phyloP scores from a whole-genome alignment of 2,329 filamentous ascomycete genomes.

The Pseudocercospora pini-densiflorae region DNA sequence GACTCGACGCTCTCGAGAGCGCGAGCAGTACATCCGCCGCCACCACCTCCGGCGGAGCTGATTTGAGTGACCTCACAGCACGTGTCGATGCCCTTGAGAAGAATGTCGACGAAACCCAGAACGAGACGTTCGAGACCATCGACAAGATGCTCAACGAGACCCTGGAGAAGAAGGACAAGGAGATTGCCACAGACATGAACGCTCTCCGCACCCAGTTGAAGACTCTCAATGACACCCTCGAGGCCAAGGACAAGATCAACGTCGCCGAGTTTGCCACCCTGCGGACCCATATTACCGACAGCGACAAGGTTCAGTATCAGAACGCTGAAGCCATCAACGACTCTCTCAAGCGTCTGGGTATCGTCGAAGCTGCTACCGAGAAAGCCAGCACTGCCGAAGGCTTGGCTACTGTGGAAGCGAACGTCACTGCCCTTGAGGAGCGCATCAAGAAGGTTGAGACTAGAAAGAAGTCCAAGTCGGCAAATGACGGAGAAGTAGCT shows the following conservation, averaged over 20 bases:
- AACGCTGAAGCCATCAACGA: conserved; percentile 8
- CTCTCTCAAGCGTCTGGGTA: conserved; percentile 10
- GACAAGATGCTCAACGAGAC: neutral
- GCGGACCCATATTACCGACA: neutral
- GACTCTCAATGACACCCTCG: neutral
- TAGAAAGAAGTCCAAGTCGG: neutral
- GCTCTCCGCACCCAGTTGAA: neutral
- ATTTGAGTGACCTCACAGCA: neutral
- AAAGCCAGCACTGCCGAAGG: neutral
- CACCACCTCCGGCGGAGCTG: neutral
- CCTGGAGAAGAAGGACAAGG: neutral
- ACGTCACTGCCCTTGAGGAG: neutral
- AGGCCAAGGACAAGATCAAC: neutral
- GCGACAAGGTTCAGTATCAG: neutral
- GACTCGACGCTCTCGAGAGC: conserved; percentile 5
- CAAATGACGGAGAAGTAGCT: neutral
- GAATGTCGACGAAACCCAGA: neutral
- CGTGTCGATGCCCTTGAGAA: conserved; percentile 7
- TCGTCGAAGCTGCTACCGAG: neutral
- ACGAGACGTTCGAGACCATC: conserved; percentile 1
- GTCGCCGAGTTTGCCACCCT: neutral
- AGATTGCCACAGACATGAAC: neutral
- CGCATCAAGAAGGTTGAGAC: conserved; percentile 14
- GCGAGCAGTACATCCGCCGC: neutral
- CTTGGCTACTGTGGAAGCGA: neutral